Evolutionary conservation across 2,329 filamentous ascomycete genomes (phyloP).

Genomic region (Rosellinia necatrix): DNA sequence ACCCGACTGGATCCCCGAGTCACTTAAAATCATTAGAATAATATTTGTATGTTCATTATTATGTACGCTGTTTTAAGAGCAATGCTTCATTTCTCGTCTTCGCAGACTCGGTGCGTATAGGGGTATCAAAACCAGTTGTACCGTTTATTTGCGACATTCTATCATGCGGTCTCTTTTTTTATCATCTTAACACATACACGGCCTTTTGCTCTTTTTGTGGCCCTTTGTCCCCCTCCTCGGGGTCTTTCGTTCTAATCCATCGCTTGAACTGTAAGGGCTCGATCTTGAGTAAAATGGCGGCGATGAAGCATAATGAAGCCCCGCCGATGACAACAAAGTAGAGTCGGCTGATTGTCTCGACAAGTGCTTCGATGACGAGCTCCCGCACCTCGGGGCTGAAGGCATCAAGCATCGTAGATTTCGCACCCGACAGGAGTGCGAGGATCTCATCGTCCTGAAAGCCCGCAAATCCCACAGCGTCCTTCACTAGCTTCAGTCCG

Average conservation of each 20-base stretch:
- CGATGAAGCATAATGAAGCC: slow-evolving; percentile 35
- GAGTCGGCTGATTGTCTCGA: slow-evolving; percentile 34
- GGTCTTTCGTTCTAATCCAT: slow-evolving; percentile 2
- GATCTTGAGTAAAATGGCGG: slow-evolving; percentile 15
- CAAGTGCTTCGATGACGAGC: slow-evolving; percentile 34
- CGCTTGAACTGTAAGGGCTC: slow-evolving; percentile 19
- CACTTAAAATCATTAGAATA: no score
- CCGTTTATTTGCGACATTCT: slow-evolving; percentile 10
- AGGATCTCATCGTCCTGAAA: slow-evolving; percentile 35
- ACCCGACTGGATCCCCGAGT: no score
- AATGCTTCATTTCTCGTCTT: slow-evolving; percentile 19
- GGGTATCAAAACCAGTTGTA: slow-evolving; percentile 26
- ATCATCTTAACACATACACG: slow-evolving; percentile 14
- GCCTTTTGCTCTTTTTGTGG: background rate
- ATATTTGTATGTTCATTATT: no score
- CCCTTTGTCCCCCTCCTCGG: background rate
- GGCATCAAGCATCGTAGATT: slow-evolving; percentile 32
- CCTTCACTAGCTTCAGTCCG: slow-evolving; percentile 33
- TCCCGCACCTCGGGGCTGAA: slow-evolving; percentile 25
- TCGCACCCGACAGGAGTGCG: slow-evolving; percentile 37
- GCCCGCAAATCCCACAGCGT: slow-evolving; percentile 25
- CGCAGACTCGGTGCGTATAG: background rate
- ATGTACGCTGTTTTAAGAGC: no score
- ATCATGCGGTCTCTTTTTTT: background rate
- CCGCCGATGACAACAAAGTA: slow-evolving; percentile 37